Conservation (phyloP, 2,329 filamentous ascomycete species). For the Sporothrix humicola region DNA sequence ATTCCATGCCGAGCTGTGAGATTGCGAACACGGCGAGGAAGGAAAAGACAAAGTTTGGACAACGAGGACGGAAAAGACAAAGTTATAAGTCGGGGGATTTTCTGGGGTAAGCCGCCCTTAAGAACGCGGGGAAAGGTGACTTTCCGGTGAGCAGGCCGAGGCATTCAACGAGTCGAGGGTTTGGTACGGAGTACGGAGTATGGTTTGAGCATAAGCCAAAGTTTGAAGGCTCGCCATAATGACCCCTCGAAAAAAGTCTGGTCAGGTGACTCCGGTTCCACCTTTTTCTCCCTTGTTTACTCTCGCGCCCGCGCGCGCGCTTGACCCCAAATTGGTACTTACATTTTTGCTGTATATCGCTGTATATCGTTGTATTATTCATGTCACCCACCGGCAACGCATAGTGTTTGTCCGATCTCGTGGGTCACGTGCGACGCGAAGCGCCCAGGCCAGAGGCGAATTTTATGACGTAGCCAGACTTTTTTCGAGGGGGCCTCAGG, state of each 20-base stretch:
- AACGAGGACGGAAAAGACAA: conserved; percentile 8
- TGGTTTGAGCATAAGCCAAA: conserved; percentile 1
- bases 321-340: too few relatives aligned
- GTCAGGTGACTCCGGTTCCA: background rate
- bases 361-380: too few relatives aligned
- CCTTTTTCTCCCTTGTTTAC: too few relatives aligned
- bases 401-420: too few relatives aligned
- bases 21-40: conserved; percentile 1
- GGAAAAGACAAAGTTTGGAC: conserved; percentile 4
- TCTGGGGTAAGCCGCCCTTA: conserved; percentile 3
- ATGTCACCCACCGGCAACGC: too few relatives aligned
- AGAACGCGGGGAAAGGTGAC: background rate
- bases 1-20: conserved; percentile 9
- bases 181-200: background rate
- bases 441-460: too few relatives aligned
- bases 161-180: conserved; percentile 2
- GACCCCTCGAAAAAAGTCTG: background rate
- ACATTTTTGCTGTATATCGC: too few relatives aligned
- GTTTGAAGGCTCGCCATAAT: background rate
- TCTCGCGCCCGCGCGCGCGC: too few relatives aligned
- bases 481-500: too few relatives aligned
- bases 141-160: background rate
- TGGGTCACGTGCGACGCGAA: too few relatives aligned
- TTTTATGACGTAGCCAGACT: too few relatives aligned
- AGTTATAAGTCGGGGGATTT: background rate